Conservation (phyloP, 352 stramenopile genomes). For the Phytophthora citrophthora region DNA sequence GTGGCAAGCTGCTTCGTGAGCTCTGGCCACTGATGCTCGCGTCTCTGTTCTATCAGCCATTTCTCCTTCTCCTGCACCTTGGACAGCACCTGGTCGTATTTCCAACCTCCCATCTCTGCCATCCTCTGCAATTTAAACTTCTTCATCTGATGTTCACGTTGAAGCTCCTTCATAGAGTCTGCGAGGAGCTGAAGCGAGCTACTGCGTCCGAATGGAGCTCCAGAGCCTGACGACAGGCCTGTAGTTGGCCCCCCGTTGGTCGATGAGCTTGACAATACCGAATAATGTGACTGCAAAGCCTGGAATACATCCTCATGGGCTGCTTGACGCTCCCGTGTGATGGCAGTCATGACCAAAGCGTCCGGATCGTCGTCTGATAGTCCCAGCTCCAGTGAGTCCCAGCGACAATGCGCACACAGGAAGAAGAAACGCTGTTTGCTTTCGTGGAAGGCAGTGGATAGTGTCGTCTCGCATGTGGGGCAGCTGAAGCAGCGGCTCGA, state of each 20-base stretch:
- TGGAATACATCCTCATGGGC: conserved; percentile 81
- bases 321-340: conserved; percentile 77
- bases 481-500: conserved; percentile 87
- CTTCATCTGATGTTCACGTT: conserved; percentile 87
- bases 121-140: conserved; percentile 72
- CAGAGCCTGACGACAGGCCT: conserved; percentile 18
- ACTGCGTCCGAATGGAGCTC: conserved; percentile 16
- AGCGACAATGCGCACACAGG: conserved; percentile 83
- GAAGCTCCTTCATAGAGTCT: conserved; percentile 78
- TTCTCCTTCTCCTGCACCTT: conserved; percentile 63
- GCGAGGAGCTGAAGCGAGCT: conserved; percentile 58
- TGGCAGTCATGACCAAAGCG: conserved; percentile 80
- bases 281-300: conserved; percentile 66
- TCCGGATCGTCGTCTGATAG: conserved; percentile 84
- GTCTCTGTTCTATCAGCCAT: conserved; percentile 63
- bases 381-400: conserved; percentile 77
- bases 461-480: conserved; percentile 59
- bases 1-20: conserved; percentile 52
- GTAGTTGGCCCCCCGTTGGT: neutral
- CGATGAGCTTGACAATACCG: conserved; percentile 23
- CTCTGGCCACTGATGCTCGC: conserved; percentile 67
- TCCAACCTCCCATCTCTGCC: conserved; percentile 78
- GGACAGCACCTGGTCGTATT: conserved; percentile 63
- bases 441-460: conserved; percentile 80
- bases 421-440: conserved; percentile 73